Evolutionary conservation across 106 monocot genomes (phyloP).

Genomic region (Dioscorea alata): DNA sequence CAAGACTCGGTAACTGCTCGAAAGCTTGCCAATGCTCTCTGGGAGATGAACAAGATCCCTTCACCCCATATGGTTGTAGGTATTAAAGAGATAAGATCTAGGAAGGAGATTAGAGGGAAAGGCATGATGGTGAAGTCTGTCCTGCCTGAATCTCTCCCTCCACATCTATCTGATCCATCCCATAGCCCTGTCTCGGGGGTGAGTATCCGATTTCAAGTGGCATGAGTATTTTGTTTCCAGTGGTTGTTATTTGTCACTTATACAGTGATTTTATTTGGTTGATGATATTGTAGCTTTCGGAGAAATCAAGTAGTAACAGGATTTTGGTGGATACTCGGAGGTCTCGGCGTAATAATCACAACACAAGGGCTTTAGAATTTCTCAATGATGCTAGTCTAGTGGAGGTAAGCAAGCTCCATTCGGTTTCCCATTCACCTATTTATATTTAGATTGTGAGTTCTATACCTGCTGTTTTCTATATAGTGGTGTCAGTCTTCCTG

Average conservation of each 20-base stretch:
- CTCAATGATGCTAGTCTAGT: conserved; percentile 22
- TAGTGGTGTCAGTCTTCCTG: too few species aligned
- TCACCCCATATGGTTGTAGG: conserved; percentile 6
- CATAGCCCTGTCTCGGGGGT: conserved; percentile 47
- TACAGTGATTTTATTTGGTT: not conserved
- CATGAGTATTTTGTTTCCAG: not conserved
- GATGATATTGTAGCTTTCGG: conserved; percentile 10
- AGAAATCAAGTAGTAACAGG: conserved; percentile 16
- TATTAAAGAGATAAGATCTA: conserved; percentile 3
- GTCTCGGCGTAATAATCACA: conserved; percentile 6
- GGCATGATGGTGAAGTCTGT: not conserved
- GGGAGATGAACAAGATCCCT: conserved; percentile 38
- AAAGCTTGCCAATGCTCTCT: conserved; percentile 56
- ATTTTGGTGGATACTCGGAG: conserved; percentile 17
- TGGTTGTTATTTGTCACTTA: not conserved
- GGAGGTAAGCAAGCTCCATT: conserved; percentile 26
- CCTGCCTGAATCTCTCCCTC: conserved; percentile 11
- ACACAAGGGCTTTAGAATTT: conserved; percentile 16
- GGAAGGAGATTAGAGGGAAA: conserved; percentile 2
- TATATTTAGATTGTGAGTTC: too few species aligned
- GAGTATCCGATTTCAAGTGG: not conserved
- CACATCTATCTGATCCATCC: conserved; percentile 30
- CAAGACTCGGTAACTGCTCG: conserved; percentile 33
- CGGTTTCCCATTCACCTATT: too few species aligned
- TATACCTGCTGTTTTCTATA: too few species aligned